Conservation (phyloP, 2,329 filamentous ascomycete species). For the Dryadomyces quercivorus region DNA sequence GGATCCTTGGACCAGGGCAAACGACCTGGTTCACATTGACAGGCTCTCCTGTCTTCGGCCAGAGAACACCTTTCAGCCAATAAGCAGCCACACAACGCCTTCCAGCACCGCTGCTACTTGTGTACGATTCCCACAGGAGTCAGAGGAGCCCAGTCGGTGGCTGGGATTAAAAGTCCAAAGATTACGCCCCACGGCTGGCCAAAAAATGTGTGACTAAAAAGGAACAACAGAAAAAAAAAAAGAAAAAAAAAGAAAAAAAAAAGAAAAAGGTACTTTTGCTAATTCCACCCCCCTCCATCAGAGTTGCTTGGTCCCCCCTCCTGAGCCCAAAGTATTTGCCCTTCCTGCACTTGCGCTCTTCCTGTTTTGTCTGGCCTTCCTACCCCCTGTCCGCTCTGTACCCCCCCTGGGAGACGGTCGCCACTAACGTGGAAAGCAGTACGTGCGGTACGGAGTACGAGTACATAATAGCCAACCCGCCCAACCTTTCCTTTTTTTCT, state of each 20-base stretch:
- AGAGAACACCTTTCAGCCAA: no score
- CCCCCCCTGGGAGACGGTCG: not conserved
- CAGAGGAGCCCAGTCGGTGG: not conserved
- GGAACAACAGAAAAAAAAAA: not conserved
- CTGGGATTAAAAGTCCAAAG: not conserved
- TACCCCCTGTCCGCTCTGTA: not conserved
- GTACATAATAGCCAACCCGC: conserved; percentile 8
- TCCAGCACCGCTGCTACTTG: not conserved
- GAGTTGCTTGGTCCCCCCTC: not conserved
- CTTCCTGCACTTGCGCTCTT: conserved; percentile 4
- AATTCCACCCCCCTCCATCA: conserved; percentile 14
- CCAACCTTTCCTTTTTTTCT: conserved; percentile 3
- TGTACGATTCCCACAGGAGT: not conserved
- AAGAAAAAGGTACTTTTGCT: conserved; percentile 9
- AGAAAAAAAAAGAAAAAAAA: no score
- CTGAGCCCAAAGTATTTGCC: conserved; percentile 5
- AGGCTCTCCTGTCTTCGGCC: no score
- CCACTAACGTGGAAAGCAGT: not conserved
- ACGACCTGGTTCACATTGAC: no score
- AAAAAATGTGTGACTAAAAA: conserved; percentile 11
- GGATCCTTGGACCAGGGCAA: no score
- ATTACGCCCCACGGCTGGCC: conserved; percentile 1
- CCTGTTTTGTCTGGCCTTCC: conserved; percentile 7
- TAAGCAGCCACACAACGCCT: not conserved
- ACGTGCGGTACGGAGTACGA: not conserved